A percentile compares a stretch with the other conserved stretches of the same genome.
Evolutionary conservation across 768 basidiomycete genomes (phyloP).

Genomic region (Rickenella mellea): DNA sequence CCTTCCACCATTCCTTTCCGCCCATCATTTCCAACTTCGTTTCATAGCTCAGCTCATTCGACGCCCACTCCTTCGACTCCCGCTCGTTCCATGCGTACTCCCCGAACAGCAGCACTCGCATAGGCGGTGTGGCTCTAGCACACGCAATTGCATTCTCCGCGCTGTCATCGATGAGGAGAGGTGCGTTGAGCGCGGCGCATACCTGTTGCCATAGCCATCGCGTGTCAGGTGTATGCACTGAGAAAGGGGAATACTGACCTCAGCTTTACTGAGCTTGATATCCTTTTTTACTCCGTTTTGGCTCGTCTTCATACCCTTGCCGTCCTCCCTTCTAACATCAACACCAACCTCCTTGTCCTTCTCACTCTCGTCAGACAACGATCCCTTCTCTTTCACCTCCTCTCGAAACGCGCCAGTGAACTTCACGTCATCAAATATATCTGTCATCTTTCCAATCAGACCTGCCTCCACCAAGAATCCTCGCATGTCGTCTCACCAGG

Average conservation of each 20-base stretch:
- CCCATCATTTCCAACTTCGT: conserved; percentile 36
- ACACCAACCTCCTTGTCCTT: too few species aligned
- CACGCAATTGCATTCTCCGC: conserved; percentile 66
- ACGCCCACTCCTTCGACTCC: conserved; percentile 34
- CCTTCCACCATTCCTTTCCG: conserved; percentile 45
- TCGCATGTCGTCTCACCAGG: conserved; percentile 42
- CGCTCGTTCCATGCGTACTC: conserved; percentile 70
- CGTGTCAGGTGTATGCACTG: not conserved
- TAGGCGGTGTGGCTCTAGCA: conserved; percentile 34
- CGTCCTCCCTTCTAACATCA: not conserved
- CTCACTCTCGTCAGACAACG: too few species aligned
- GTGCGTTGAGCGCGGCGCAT: conserved; percentile 52
- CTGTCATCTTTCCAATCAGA: conserved; percentile 22
- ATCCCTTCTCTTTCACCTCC: conserved; percentile 30
- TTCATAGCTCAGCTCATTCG: conserved; percentile 46
- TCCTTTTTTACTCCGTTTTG: conserved; percentile 17
- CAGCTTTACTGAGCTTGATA: conserved; percentile 56
- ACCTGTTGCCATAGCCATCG: conserved; percentile 29
- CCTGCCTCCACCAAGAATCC: not conserved
- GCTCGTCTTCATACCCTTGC: conserved; percentile 32
- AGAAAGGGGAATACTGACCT: conserved; percentile 27
- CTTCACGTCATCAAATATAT: conserved; percentile 47
- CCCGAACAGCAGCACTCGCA: conserved; percentile 64
- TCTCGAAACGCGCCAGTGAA: conserved; percentile 69
- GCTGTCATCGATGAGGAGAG: conserved; percentile 72